These are phyloP conservation scores for Besnoitia besnoiti DNA, from an alignment of 169 alveolate species.

Conservation along the genomic window DNA sequence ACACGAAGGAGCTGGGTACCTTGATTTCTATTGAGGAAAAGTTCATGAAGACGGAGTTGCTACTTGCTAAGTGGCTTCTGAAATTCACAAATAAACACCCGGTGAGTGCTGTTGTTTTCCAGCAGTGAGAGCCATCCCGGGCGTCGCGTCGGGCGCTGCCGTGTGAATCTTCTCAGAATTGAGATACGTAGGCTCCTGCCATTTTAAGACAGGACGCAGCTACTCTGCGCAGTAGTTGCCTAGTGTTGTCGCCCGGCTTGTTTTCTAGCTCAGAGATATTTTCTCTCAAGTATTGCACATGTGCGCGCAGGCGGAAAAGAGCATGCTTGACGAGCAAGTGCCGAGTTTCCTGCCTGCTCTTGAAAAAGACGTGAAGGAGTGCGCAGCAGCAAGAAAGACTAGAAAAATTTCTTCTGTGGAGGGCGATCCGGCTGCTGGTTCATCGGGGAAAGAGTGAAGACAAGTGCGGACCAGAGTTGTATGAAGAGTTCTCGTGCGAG, in stretches of 20 bases:
- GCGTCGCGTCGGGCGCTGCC: too few relatives aligned
- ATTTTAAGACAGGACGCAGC: too few relatives aligned
- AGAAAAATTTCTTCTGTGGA: not conserved
- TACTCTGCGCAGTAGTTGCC: too few relatives aligned
- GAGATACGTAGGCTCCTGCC: too few relatives aligned
- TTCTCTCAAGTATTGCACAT: not conserved
- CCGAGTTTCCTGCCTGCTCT: constrained; percentile 60
- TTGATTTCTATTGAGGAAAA: constrained; percentile 63
- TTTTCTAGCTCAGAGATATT: not conserved
- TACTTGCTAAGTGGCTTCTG: constrained; percentile 64
- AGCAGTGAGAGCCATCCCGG: too few relatives aligned
- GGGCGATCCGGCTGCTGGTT: not conserved
- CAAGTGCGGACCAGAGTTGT: not conserved
- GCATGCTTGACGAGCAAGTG: constrained; percentile 64
- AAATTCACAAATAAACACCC: constrained; percentile 64
- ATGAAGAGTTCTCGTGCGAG: too few relatives aligned
- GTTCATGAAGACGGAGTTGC: constrained; percentile 45
- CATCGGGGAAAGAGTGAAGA: not conserved
- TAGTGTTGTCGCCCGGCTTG: too few relatives aligned
- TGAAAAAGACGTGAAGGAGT: constrained; percentile 46
- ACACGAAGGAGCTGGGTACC: constrained; percentile 61
- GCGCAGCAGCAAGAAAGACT: not conserved
- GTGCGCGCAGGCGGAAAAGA: constrained; percentile 62
- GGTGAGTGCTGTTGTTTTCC: constrained; percentile 46
- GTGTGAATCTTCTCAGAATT: too few relatives aligned